Percentiles rank a stretch among this genome's conserved stretches.
Evolutionary conservation across 306 rosid genomes (phyloP).

Genomic region (Cucumis sativus): DNA sequence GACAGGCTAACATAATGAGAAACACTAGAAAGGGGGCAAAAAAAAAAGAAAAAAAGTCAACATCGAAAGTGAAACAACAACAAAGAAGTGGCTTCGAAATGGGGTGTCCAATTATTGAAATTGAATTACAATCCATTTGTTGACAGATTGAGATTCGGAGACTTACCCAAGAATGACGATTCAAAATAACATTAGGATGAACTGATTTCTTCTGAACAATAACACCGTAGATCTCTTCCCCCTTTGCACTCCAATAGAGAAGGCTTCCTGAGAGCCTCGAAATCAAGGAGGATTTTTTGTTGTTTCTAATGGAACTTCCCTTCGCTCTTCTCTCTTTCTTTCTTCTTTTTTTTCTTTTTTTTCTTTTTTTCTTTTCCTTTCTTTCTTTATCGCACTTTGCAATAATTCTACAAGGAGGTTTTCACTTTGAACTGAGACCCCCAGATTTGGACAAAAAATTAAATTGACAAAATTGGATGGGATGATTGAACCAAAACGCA

Average conservation of each 20-base stretch:
- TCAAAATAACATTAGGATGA: conserved; percentile 4
- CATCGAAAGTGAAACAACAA: conserved; percentile 40
- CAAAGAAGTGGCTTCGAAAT: conserved; percentile 19
- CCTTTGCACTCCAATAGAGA: conserved; percentile 6
- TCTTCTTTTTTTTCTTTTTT: background rate
- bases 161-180: conserved; percentile 39
- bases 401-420: background rate
- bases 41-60: background rate
- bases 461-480: background rate
- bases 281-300: conserved; percentile 16
- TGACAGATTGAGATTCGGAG: conserved; percentile 26
- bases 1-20: conserved; percentile 39
- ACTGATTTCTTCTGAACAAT: conserved; percentile 14
- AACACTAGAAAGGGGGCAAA: background rate
- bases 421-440: background rate
- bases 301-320: background rate
- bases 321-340: background rate
- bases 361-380: background rate
- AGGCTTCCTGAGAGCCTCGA: conserved; percentile 20
- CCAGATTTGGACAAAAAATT: background rate
- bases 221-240: conserved; percentile 39
- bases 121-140: background rate
- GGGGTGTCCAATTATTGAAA: conserved; percentile 15
- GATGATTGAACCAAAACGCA: background rate
- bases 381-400: background rate